A percentile compares a stretch with the other conserved stretches of the same genome.
Evolutionary conservation across 2,329 filamentous ascomycete genomes (phyloP).

Genomic region (Fusarium sp.): DNA sequence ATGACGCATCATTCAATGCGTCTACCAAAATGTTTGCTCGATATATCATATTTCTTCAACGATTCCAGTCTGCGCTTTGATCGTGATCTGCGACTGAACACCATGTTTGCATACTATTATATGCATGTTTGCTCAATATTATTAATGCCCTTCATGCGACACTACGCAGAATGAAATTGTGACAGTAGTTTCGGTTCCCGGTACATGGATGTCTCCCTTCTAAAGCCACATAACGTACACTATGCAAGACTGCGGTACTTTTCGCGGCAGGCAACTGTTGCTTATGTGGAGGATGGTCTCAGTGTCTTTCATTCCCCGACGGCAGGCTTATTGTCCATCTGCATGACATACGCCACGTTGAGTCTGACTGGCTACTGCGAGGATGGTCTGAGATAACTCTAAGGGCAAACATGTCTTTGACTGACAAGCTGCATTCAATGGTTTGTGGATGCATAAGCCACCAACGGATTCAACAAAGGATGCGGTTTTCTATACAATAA

Average conservation of each 20-base stretch:
- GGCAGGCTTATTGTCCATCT: constrained; percentile 22
- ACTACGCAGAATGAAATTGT: not conserved
- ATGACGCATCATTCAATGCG: not conserved
- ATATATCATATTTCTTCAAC: constrained; percentile 22
- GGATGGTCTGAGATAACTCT: not conserved
- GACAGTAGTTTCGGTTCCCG: constrained; percentile 13
- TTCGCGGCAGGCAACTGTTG: not conserved
- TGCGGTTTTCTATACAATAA: constrained; percentile 5
- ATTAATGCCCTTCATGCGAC: not conserved
- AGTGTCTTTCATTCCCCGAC: constrained; percentile 9
- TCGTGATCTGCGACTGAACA: not conserved
- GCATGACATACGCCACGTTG: constrained; percentile 12
- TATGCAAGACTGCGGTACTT: constrained; percentile 3
- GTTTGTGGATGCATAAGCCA: constrained; percentile 10
- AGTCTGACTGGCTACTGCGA: not conserved
- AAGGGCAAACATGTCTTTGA: constrained; percentile 11
- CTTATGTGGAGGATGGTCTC: not conserved
- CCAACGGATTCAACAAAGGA: constrained; percentile 10
- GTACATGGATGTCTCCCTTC: constrained; percentile 18
- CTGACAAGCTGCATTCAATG: not conserved
- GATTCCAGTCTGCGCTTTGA: not conserved
- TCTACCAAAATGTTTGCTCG: constrained; percentile 16
- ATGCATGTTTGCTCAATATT: constrained; percentile 27
- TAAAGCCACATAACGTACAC: constrained; percentile 9
- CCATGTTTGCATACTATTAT: constrained; percentile 9